A percentile compares a stretch with the other conserved stretches of the same genome.
Conservation (phyloP, 345 rosid genomes). For the Salix suchowensis region DNA sequence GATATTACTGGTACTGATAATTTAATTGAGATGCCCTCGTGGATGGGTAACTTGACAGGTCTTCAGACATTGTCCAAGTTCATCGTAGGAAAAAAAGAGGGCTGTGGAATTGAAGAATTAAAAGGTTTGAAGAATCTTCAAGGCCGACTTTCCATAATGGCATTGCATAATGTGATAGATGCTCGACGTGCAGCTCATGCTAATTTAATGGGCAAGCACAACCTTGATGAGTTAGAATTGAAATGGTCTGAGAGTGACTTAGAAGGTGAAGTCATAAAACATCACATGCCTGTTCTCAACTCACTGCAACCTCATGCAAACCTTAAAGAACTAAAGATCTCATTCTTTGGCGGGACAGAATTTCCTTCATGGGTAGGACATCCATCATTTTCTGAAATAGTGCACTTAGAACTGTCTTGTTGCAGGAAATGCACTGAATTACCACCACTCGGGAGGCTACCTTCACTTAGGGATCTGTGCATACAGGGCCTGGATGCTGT, state of each 20-base stretch:
- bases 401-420: background rate
- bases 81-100: constrained; percentile 20
- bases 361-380: constrained; percentile 18
- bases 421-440: background rate
- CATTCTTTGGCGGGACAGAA: background rate
- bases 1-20: constrained; percentile 17
- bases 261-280: too few relatives aligned
- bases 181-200: constrained; percentile 1
- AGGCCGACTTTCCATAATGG: constrained; percentile 31
- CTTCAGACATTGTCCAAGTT: constrained; percentile 31
- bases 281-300: background rate
- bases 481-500: constrained; percentile 3
- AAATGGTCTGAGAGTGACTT: background rate
- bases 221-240: background rate
- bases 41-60: constrained; percentile 26
- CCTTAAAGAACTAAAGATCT: background rate
- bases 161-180: background rate
- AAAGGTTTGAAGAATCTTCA: constrained; percentile 23
- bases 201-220: background rate
- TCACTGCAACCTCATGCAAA: background rate
- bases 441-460: constrained; percentile 7
- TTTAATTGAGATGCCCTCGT: constrained; percentile 28
- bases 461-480: constrained; percentile 4
- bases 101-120: constrained; percentile 29
- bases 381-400: constrained; percentile 10